These are phyloP conservation scores for Candida mattraensis DNA, from an alignment of 805 yeast genomes.

Conservation along the genomic window DNA sequence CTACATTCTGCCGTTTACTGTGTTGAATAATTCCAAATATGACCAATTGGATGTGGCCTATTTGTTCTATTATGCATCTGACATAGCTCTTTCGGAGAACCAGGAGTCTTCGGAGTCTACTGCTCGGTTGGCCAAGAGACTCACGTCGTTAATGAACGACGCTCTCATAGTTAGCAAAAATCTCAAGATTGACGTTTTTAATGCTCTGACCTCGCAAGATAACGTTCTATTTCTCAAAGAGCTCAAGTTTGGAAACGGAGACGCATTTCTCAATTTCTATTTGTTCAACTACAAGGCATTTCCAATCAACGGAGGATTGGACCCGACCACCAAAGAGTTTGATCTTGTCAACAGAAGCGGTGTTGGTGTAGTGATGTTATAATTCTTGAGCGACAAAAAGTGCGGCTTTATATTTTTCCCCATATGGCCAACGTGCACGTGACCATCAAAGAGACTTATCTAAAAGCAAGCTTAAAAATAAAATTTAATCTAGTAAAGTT, in stretches of 20 bases:
- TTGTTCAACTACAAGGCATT: conserved; percentile 85
- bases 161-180: conserved; percentile 74
- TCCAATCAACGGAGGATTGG: conserved; percentile 80
- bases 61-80: conserved; percentile 84
- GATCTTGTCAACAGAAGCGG: conserved; percentile 66
- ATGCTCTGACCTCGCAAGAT: conserved; percentile 89
- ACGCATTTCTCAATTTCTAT: conserved; percentile 87
- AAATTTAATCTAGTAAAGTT: too few relatives aligned
- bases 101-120: conserved; percentile 41
- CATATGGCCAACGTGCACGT: too few relatives aligned
- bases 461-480: too few relatives aligned
- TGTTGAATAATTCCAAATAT: conserved; percentile 63
- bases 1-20: conserved; percentile 85
- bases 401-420: too few relatives aligned
- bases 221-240: conserved; percentile 80
- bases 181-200: conserved; percentile 81
- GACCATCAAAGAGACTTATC: too few relatives aligned
- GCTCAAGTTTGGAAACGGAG: conserved; percentile 89
- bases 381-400: too few relatives aligned
- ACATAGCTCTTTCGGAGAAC: conserved; percentile 47
- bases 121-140: conserved; percentile 52
- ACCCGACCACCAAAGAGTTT: conserved; percentile 49
- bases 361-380: conserved; percentile 87
- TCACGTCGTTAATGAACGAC: conserved; percentile 63
- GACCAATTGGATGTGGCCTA: conserved; percentile 81